Evolutionary conservation across 2,329 filamentous ascomycete species (phyloP), one percentile per base, ranked within the genome.

Genomic region (Elsinoe batatas): DNA sequence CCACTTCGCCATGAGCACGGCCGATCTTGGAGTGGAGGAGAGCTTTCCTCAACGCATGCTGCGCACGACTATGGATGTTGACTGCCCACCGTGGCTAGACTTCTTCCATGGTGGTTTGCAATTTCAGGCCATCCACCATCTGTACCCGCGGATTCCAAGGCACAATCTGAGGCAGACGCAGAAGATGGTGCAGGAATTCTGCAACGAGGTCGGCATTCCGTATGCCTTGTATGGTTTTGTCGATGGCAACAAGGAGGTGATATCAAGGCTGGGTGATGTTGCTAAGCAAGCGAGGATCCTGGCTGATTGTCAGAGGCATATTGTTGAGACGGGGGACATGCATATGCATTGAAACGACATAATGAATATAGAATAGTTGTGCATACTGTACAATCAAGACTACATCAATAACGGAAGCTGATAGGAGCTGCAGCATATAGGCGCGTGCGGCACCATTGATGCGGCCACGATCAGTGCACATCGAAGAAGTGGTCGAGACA

Each of bases 11-110:
- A 95, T 95, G 90, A 91, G 87, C 63, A 95, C 90, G 0, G 80
- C 87, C 10, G 88, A 95, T 64, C 76, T 95, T 11, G 91, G 91
- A 0, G 82, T 86, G 1, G 77, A 84, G 53, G 90, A 95, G 68
- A 93, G 87, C 0, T 95, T 95, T 68, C 83, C 90, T 0, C 89
- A 95, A 70, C 87, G 85, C 69, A 93, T 94, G 85, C 77, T 95
- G 44, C 84, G 91, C 62, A 95, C 90, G 1, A 95, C 90, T 11
- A 95, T 95, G 89, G 89, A 95, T 61, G 83, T 95, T 18, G 88
- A 93, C 67, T 95, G 89, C 65, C 88, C 89, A 0, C 76, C 79
- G 11, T 95, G 90, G 89, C 76, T 95, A 11, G 89, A 95, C 67
- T 95, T 90, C 67, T 80, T 95, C 69, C 89, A 95, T 63, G 89